These are phyloP conservation scores for Oleoguttula mirabilis DNA, from an alignment of 495 filamentous ascomycete species.

Conservation along the genomic window DNA sequence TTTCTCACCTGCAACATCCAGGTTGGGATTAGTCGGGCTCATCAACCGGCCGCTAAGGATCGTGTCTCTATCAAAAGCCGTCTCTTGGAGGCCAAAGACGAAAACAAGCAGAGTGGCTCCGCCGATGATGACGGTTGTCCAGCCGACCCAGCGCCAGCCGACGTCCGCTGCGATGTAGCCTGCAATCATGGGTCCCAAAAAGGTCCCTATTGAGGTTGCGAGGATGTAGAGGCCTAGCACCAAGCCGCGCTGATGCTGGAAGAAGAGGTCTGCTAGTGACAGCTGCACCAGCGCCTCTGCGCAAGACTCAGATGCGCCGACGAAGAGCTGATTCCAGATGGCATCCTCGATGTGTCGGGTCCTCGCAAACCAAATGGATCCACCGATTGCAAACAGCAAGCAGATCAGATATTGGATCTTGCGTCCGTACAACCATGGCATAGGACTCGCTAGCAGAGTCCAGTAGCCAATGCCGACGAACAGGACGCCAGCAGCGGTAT, in stretches of 20 bases:
- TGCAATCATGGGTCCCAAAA: conserved; percentile 26
- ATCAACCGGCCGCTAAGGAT: background rate
- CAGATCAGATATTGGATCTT: conserved; percentile 6
- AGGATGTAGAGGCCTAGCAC: conserved; percentile 7
- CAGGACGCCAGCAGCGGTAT: conserved; percentile 9
- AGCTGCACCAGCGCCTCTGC: conserved; percentile 11
- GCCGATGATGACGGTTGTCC: conserved; percentile 27
- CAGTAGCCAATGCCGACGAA: conserved; percentile 13
- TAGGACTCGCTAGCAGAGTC: conserved; percentile 5
- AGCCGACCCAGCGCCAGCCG: conserved; percentile 31
- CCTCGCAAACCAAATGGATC: conserved; percentile 8
- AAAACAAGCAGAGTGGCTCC: conserved; percentile 21
- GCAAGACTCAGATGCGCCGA: conserved; percentile 7
- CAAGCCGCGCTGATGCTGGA: conserved; percentile 9
- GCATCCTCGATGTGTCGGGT: conserved; percentile 1
- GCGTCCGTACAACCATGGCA: conserved; percentile 8
- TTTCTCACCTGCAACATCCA: background rate
- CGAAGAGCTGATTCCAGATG: conserved; percentile 11
- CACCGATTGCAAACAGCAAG: conserved; percentile 2
- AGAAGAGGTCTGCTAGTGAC: conserved; percentile 6
- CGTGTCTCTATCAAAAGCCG: conserved; percentile 1
- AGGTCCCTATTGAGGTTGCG: conserved; percentile 22
- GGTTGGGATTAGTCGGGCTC: background rate
- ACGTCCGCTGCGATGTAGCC: conserved; percentile 21
- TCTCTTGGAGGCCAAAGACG: conserved; percentile 11